Evolutionary conservation across 2,329 filamentous ascomycete species (phyloP).

Genomic region (Ampelomyces quisqualis): DNA sequence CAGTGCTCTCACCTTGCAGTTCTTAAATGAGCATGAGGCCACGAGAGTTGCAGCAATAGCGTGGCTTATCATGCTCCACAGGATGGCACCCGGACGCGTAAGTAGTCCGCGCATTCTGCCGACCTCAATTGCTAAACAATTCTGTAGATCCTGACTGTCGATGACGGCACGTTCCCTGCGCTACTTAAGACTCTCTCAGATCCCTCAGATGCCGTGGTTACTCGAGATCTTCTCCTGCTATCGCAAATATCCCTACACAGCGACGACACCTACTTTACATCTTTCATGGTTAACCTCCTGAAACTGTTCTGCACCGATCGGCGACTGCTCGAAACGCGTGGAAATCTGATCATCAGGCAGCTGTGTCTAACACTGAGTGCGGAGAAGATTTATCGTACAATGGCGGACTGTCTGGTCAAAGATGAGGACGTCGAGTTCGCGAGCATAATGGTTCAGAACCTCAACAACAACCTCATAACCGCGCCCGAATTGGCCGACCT

Average conservation of each 20-base stretch:
- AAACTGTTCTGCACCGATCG: conserved; percentile 95
- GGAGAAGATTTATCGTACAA: conserved; percentile 90
- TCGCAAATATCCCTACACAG: conserved; percentile 96
- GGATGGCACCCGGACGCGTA: conserved; percentile 90
- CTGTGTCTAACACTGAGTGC: conserved; percentile 89
- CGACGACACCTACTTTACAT: conserved; percentile 95
- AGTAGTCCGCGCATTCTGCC: conserved; percentile 2
- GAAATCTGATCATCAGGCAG: conserved; percentile 95
- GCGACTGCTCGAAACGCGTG: conserved; percentile 83
- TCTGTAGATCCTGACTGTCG: conserved; percentile 70
- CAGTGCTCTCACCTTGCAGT: conserved; percentile 86
- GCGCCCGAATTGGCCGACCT: conserved; percentile 91
- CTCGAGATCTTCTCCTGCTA: conserved; percentile 85
- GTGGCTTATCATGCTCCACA: conserved; percentile 97
- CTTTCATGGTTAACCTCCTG: conserved; percentile 95
- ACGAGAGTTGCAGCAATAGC: conserved; percentile 90
- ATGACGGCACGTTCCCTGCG: conserved; percentile 95
- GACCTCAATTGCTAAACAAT: conserved; percentile 5
- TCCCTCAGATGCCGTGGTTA: conserved; percentile 92
- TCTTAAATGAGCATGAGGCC: conserved; percentile 94
- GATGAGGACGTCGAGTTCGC: conserved; percentile 98
- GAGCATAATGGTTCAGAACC: conserved; percentile 98
- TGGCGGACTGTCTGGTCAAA: conserved; percentile 95
- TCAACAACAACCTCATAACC: conserved; percentile 98
- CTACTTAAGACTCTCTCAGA: conserved; percentile 95